Evolutionary conservation across 495 filamentous ascomycete genomes (phyloP).

Genomic region (Annulohypoxylon maeteangense): DNA sequence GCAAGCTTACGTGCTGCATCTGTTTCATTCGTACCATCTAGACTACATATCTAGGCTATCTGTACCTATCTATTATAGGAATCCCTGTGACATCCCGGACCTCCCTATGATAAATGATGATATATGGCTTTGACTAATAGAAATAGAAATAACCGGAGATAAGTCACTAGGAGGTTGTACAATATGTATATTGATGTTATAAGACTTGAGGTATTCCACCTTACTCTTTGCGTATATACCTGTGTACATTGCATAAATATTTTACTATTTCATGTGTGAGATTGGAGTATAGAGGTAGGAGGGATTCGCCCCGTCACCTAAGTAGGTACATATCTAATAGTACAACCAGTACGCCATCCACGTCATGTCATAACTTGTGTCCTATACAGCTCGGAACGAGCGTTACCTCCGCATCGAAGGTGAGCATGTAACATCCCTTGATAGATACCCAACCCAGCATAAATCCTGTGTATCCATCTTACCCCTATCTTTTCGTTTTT

Average conservation of each 20-base stretch:
- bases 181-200: not conserved
- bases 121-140: constrained; percentile 14
- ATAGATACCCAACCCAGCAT: constrained; percentile 56
- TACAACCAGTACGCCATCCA: constrained; percentile 17
- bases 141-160: constrained; percentile 14
- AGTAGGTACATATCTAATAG: constrained; percentile 27
- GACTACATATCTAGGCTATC: not conserved
- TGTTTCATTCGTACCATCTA: constrained; percentile 5
- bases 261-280: constrained; percentile 14
- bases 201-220: not conserved
- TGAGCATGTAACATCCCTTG: not conserved
- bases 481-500: too few relatives aligned
- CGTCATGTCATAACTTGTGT: constrained; percentile 8
- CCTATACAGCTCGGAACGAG: constrained; percentile 15
- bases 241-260: constrained; percentile 1
- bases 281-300: constrained; percentile 26
- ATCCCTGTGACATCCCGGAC: not conserved
- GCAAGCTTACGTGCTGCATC: constrained; percentile 24
- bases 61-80: constrained; percentile 4
- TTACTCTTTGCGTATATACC: not conserved
- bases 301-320: constrained; percentile 24
- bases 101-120: constrained; percentile 3
- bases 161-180: not conserved
- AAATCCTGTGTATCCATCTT: constrained; percentile 4
- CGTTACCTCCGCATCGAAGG: constrained; percentile 9